Base-by-base conservation (phyloP, 306 rosid genomes). In the Senna tora region DNA sequence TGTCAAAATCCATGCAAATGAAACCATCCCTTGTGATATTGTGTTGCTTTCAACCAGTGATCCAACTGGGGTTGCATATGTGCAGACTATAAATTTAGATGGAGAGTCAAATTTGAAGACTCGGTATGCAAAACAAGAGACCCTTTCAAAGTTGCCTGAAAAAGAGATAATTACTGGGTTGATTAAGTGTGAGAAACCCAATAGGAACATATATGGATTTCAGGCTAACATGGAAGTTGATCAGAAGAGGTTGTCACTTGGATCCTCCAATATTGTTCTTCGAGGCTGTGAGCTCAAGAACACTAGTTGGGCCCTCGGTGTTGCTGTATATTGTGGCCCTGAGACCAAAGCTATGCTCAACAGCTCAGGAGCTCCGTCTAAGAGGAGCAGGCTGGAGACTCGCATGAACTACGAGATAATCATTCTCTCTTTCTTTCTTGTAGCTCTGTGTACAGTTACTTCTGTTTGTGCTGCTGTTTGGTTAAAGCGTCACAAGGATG, bases 71-170 rank as follows among this genome's bases (percentile, higher is more conserved):
- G 97, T 91, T 78, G 97, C 97, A 0, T 91, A 89, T 78, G 92
- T 94, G 69, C 99, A 94, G 79, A 94, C 97, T 14, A 83, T 85
- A 62, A 94, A 87, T 85, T 84, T 94, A 28, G 99, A 94, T 62
- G 99, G 99, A 15, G 99, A 94, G 72, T 94, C 99, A 0, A 94
- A 94, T 88, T 85, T 94, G 92, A 94, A 94, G 77, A 89, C 96
- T 28, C 70, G 99, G 67, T 94, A 89, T 45, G 97, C 97, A 0
- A 94, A 94, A 28, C 99, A 94, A 74, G 99, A 94, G 77, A 94
- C 97, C 28, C 92, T 89, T 30, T 87, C 71, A 4, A 91, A 74
- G 87, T 60, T 79, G 34, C 83, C 81, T 33, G 95, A 79, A 12
- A 89, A 67, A 83, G 99, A 77, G 67, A 80, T 75, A 73, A 70